A percentile compares a stretch with the other conserved stretches of the same genome.
Conservation (phyloP, 2,329 filamentous ascomycete genomes). For the Sporothrix curviconia region DNA sequence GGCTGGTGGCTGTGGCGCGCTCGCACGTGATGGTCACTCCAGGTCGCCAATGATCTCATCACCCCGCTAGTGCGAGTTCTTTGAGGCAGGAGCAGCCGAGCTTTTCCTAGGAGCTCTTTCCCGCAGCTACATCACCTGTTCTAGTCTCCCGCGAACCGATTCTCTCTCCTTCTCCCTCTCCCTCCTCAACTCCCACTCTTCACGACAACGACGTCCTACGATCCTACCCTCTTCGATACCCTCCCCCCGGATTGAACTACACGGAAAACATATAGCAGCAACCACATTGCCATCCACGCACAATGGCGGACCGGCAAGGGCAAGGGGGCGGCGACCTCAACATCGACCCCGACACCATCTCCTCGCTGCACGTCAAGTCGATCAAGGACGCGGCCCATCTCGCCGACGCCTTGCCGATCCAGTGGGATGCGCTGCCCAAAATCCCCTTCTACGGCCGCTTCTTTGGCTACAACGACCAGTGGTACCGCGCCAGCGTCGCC, state of each 20-base stretch:
- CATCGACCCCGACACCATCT: slow-evolving; percentile 3
- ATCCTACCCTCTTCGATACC: too few relatives aligned
- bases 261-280: too few relatives aligned
- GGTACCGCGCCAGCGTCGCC: slow-evolving; percentile 16
- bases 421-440: slow-evolving; percentile 16
- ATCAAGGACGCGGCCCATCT: slow-evolving; percentile 11
- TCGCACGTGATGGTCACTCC: neutral
- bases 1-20: slow-evolving; percentile 2
- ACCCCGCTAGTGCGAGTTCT: slow-evolving; percentile 2
- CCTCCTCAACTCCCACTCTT: neutral
- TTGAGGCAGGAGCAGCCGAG: too few relatives aligned
- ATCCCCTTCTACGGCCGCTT: slow-evolving; percentile 15
- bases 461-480: slow-evolving; percentile 13
- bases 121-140: neutral
- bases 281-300: neutral
- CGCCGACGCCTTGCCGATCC: slow-evolving; percentile 14
- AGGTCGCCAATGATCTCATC: slow-evolving; percentile 4
- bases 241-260: too few relatives aligned
- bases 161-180: too few relatives aligned
- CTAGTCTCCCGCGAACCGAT: too few relatives aligned
- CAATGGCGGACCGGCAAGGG: neutral
- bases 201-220: too few relatives aligned
- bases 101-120: too few relatives aligned
- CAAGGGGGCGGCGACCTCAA: neutral
- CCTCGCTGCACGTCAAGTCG: slow-evolving; percentile 14